phyloP scores from a whole-genome alignment of 2,329 filamentous ascomycete genomes.

The Fusarium sp. region DNA sequence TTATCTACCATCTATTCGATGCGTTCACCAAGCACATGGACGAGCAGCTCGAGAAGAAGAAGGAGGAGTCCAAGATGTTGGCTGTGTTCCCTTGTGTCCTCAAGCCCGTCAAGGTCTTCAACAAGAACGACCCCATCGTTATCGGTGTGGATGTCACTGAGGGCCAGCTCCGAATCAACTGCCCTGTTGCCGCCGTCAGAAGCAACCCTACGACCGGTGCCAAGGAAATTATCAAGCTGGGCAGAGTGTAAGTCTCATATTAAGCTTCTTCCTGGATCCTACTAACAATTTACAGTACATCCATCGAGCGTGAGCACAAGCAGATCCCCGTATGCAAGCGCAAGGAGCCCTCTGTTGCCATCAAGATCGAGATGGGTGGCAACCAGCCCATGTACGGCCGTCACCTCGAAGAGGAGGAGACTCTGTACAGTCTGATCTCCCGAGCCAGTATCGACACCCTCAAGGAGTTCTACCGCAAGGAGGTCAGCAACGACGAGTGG shows the following conservation, averaged over 20 bases:
- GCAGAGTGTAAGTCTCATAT: conserved; percentile 85
- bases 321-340: conserved; percentile 92
- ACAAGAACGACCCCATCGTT: conserved; percentile 97
- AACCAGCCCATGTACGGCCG: conserved; percentile 96
- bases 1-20: conserved; percentile 99
- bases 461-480: conserved; percentile 93
- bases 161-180: conserved; percentile 87
- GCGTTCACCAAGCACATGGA: conserved; percentile 96
- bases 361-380: conserved; percentile 95
- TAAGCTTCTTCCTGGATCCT: conserved; percentile 40
- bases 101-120: conserved; percentile 92
- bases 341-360: conserved; percentile 94
- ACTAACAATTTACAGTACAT: conserved; percentile 73
- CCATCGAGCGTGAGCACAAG: conserved; percentile 98
- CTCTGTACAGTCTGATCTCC: conserved; percentile 89
- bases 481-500: conserved; percentile 95
- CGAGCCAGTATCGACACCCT: conserved; percentile 92
- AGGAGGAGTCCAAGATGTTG: conserved; percentile 94
- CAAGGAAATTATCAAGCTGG: conserved; percentile 88
- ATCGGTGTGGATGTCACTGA: conserved; percentile 96
- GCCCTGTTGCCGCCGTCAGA: conserved; percentile 90
- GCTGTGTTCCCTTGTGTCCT: conserved; percentile 98
- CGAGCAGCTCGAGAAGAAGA: conserved; percentile 87
- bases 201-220: conserved; percentile 82
- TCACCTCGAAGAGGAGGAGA: conserved; percentile 93